Percentiles rank a stretch among this genome's conserved stretches.
phyloP scores from a whole-genome alignment of 257 asterid species.

The Ophiorrhiza pumila region DNA sequence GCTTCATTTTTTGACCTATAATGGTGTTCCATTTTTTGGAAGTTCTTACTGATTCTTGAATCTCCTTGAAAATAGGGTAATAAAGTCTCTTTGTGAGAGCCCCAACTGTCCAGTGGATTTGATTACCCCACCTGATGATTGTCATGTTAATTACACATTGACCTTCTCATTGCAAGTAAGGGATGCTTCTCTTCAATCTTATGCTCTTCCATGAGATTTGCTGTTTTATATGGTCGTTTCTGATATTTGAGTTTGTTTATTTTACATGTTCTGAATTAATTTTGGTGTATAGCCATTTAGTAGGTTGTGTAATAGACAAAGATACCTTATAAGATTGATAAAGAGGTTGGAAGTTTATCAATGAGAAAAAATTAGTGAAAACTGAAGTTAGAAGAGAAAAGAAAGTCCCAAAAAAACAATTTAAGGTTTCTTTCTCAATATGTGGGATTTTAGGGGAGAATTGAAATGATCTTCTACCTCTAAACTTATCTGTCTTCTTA shows the following conservation, averaged over 20 bases:
- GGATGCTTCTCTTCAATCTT: slow-evolving; percentile 15
- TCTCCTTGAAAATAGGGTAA: slow-evolving; percentile 53
- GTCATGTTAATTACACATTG: slow-evolving; percentile 90
- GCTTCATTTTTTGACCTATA: slow-evolving; percentile 7
- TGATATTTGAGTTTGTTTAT: not conserved
- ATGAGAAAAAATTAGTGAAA: not conserved
- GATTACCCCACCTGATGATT: slow-evolving; percentile 93
- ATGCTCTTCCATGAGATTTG: not conserved
- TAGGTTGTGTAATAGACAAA: not conserved
- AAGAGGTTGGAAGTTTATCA: not conserved
- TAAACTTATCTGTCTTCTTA: not conserved
- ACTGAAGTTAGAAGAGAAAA: not conserved
- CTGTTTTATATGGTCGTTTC: not conserved
- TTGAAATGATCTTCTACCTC: not conserved
- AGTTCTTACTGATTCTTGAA: not conserved
- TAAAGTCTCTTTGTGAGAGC: slow-evolving; percentile 79
- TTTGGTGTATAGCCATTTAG: not conserved
- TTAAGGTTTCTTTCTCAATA: not conserved
- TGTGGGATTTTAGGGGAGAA: not conserved
- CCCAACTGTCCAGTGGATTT: slow-evolving; percentile 81
- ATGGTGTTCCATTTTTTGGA: not conserved
- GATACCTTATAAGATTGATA: not conserved
- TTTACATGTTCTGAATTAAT: not conserved
- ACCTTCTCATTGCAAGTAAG: slow-evolving; percentile 93
- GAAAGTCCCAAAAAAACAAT: not conserved